Conservation (phyloP, 2,329 filamentous ascomycete species). For the Cryphonectria nitschkei region DNA sequence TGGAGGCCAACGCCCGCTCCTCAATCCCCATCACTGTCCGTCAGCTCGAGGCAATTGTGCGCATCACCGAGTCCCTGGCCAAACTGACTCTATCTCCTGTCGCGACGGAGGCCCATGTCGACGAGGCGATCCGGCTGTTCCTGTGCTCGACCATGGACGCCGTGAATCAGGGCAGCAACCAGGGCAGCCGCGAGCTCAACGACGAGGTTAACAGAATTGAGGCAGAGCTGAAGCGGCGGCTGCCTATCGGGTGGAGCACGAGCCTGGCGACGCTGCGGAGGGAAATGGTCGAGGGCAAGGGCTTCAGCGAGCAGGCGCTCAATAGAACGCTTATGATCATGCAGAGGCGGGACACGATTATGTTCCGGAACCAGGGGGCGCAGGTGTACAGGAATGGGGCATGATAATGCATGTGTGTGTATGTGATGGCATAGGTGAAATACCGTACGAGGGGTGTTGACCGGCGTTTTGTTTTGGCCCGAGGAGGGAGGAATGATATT, state of each 20-base stretch:
- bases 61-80: constrained; percentile 93
- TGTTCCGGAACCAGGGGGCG: constrained; percentile 75
- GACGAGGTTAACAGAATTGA: constrained; percentile 88
- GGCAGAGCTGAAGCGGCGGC: constrained; percentile 80
- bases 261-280: constrained; percentile 82
- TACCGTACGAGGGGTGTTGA: constrained; percentile 13
- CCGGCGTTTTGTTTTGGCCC: constrained; percentile 19
- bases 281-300: constrained; percentile 91
- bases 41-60: constrained; percentile 94
- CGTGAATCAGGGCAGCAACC: constrained; percentile 83
- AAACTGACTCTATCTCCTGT: constrained; percentile 86
- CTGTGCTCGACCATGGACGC: constrained; percentile 97
- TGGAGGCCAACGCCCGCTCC: constrained; percentile 86
- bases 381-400: constrained; percentile 76
- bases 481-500: constrained; percentile 13
- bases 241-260: constrained; percentile 96
- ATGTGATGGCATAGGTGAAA: not conserved
- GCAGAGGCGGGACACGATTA: constrained; percentile 84
- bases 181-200: constrained; percentile 85
- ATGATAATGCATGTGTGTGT: constrained; percentile 40
- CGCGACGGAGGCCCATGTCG: constrained; percentile 88
- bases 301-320: constrained; percentile 84
- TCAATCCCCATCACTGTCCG: constrained; percentile 97
- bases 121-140: constrained; percentile 97
- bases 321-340: constrained; percentile 84